Base-by-base conservation (phyloP, 129 eudicot genomes). In the Scalesia atractyloides region DNA sequence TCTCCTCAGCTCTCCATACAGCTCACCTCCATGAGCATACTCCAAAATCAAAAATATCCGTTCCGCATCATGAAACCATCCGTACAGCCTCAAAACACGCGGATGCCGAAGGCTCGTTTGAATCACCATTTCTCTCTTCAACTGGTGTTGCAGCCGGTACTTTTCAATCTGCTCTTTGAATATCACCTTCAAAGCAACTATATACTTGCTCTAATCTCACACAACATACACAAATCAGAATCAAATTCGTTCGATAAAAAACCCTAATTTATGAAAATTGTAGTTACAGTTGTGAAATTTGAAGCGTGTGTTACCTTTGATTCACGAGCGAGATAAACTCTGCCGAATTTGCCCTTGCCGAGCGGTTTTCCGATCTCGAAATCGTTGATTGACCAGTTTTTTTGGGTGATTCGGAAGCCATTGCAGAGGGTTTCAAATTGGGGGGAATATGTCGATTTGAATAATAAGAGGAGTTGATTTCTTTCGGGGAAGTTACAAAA, bases 321-420 rank as follows among this genome's bases (percentile, higher is more conserved):
- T 84, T 92, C 95, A 63, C 98, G 98, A 64, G 95, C 98, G 65
- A 92, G 91, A 54, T 92, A 92, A 17, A 92, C 98, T 34, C 98
- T 86, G 60, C 98, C 98, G 81, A 92, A 92, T 66, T 89, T 92
- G 0, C 98, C 98, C 62, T 82, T 89, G 19, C 98, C 98, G 52
- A 92, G 91, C 33, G 91, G 98, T 68, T 79, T 89, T 11, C 98
- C 98, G 79, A 92, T 84, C 61, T 89, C 96, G n/a, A 92, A 92
- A 76, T 89, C 96, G 44, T 76, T 41, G 30, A 92, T 4, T 0
- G 91, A 88, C 93, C 93, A 86, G 49, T 16, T 8, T 60, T 51
- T 78, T 78, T 78, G 37, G 54, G 14, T 39, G 82, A 7, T 37
- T 52, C 52, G 52, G 73, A 64, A 63, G 86, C 61, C 77, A 81